Evolutionary conservation across 108 stramenopile species (phyloP), one percentile per base, ranked within the genome.

Genomic region (Seminavis robusta): DNA sequence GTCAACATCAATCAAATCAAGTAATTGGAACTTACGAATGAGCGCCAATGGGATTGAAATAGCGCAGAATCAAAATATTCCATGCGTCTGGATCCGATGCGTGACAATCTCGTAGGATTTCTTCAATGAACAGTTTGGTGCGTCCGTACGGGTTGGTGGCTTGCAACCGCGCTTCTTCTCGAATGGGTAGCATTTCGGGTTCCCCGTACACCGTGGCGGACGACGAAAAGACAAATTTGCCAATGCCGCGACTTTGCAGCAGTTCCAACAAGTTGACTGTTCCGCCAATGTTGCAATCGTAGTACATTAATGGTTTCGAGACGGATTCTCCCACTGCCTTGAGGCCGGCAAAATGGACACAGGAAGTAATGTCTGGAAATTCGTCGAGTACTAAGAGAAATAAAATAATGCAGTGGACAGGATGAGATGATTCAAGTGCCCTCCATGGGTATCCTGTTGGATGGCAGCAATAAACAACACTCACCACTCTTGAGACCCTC

Each of bases 1-100:
- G n/a, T n/a, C n/a, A n/a, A n/a, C n/a, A n/a, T n/a, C n/a, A n/a
- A n/a, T n/a, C n/a, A n/a, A n/a, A n/a, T n/a, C n/a, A n/a, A n/a
- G n/a, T n/a, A n/a, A n/a, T n/a, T n/a, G n/a, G n/a, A n/a, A n/a
- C n/a, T n/a, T n/a, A n/a, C 16, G 92, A 76, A 84, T 99, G 99
- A 0, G 99, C 97, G 9, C 98, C 99, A 45, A 98, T 95, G n/a
- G 99, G 99, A 75, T 99, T 99, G 76, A 99, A 99, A 64, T 99
- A 99, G 2, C 99, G 76, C 13, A 99, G 71, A 37, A 98, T 91
- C 42, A 87, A 54, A 31, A 89, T 74, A 42, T 84, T 81, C 90
- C 84, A 89, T 1, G n/a, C 47, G 0, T 61, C 55, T 0, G 77
- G 61, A 50, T 66, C 60, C 4, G 84, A 82, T 0, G 77, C 88